Conservation (phyloP, 148 eudicot species). For the Chenopodium album region DNA sequence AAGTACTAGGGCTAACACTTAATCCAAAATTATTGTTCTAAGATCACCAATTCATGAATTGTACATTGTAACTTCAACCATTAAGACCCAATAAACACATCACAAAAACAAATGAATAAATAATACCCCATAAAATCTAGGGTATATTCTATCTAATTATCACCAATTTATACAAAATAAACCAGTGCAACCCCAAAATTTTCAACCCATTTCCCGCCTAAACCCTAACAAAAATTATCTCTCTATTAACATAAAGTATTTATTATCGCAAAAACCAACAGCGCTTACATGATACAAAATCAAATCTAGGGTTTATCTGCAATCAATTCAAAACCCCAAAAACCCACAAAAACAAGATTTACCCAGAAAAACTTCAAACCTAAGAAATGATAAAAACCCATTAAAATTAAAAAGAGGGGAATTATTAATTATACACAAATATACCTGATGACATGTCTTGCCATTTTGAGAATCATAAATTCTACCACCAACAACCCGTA, state of each 20-base stretch:
- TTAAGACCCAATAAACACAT: too few relatives aligned
- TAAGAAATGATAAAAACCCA: not conserved
- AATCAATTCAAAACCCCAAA: not conserved
- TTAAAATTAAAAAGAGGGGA: not conserved
- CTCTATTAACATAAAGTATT: too few relatives aligned
- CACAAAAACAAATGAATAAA: too few relatives aligned
- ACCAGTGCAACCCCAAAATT: not conserved
- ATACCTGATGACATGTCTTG: conserved; percentile 86
- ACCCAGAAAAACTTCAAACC: not conserved
- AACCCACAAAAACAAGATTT: not conserved
- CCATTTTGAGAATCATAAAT: conserved; percentile 62
- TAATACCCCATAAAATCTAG: not conserved
- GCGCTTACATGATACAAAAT: not conserved
- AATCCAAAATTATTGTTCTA: not conserved
- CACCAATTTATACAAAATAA: not conserved
- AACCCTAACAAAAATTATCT: not conserved
- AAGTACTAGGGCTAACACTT: not conserved
- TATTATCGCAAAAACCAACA: not conserved
- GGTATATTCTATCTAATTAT: not conserved
- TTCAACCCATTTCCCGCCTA: not conserved
- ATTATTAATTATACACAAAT: not conserved
- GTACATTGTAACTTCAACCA: too few relatives aligned
- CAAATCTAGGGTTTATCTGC: not conserved
- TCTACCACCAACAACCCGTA: conserved; percentile 42
- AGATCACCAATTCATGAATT: not conserved